These are phyloP conservation scores for Macadamia integrifolia DNA, from an alignment of 164 flowering plant species.

Conservation along the genomic window DNA sequence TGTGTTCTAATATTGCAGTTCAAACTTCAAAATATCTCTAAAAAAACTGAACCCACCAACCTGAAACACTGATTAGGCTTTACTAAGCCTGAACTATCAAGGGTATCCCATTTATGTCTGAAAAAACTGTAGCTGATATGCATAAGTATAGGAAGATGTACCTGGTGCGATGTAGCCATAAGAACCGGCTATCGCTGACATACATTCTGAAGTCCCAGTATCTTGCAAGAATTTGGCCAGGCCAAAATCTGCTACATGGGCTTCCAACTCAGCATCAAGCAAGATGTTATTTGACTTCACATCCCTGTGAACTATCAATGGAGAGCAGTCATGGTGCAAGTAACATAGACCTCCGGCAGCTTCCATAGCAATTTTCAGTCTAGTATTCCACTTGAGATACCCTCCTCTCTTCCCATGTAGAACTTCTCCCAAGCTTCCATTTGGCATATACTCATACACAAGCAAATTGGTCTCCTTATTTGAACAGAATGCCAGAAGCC, in stretches of 20 bases:
- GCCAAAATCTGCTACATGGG: slow-evolving; percentile 81
- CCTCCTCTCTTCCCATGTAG: slow-evolving; percentile 68
- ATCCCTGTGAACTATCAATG: slow-evolving; percentile 64
- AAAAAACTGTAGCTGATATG: not conserved
- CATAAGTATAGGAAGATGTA: slow-evolving; percentile 12
- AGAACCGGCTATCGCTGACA: slow-evolving; percentile 87
- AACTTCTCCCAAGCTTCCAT: slow-evolving; percentile 74
- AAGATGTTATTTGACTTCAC: slow-evolving; percentile 77
- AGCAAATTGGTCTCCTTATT: slow-evolving; percentile 61
- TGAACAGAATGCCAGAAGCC: slow-evolving; percentile 54
- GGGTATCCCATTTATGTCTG: not conserved
- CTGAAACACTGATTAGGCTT: too few relatives aligned
- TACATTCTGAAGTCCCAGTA: slow-evolving; percentile 58
- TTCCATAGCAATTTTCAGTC: slow-evolving; percentile 62
- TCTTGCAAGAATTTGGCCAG: slow-evolving; percentile 70
- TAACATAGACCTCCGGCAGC: slow-evolving; percentile 71
- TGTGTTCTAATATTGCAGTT: too few relatives aligned
- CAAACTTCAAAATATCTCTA: too few relatives aligned
- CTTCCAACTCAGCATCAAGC: slow-evolving; percentile 59
- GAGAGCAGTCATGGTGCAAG: slow-evolving; percentile 79
- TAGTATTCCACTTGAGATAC: slow-evolving; percentile 48
- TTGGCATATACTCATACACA: slow-evolving; percentile 78
- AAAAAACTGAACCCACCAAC: too few relatives aligned
- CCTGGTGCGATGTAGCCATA: slow-evolving; percentile 88
- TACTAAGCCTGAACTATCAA: too few relatives aligned